Conservation (phyloP, 139 green algal genomes). For the Trebouxia sp. region DNA sequence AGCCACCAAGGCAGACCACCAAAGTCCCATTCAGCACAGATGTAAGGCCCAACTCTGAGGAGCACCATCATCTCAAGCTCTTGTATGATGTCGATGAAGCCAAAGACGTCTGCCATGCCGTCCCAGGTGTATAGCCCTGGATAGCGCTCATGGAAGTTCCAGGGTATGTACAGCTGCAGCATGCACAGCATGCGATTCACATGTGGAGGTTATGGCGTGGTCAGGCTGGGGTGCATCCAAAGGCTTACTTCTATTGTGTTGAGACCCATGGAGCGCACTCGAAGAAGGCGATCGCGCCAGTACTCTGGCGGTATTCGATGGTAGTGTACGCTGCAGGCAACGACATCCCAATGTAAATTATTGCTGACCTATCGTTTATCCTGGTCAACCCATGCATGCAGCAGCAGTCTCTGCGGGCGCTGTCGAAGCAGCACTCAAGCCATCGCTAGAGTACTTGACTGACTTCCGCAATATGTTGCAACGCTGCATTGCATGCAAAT, state of each 20-base stretch:
- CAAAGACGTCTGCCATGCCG: constrained; percentile 39
- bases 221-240: neutral
- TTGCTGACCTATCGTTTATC: neutral
- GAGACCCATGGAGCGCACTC: constrained; percentile 52
- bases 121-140: constrained; percentile 43
- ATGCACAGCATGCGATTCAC: neutral
- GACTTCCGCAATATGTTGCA: neutral
- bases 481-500: neutral
- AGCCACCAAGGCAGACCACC: constrained; percentile 69
- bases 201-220: neutral
- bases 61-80: constrained; percentile 56
- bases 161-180: constrained; percentile 57
- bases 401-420: neutral
- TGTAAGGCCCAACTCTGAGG: constrained; percentile 60
- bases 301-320: constrained; percentile 51
- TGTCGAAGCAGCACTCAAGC: neutral
- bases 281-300: constrained; percentile 56
- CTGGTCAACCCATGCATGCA: neutral
- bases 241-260: constrained; percentile 47
- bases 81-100: constrained; percentile 42
- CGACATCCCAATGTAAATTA: neutral
- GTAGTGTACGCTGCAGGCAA: constrained; percentile 54
- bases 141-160: constrained; percentile 63
- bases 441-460: neutral
- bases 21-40: constrained; percentile 63